phyloP scores from a whole-genome alignment of 495 filamentous ascomycete species.

The Xylaria venustula region DNA sequence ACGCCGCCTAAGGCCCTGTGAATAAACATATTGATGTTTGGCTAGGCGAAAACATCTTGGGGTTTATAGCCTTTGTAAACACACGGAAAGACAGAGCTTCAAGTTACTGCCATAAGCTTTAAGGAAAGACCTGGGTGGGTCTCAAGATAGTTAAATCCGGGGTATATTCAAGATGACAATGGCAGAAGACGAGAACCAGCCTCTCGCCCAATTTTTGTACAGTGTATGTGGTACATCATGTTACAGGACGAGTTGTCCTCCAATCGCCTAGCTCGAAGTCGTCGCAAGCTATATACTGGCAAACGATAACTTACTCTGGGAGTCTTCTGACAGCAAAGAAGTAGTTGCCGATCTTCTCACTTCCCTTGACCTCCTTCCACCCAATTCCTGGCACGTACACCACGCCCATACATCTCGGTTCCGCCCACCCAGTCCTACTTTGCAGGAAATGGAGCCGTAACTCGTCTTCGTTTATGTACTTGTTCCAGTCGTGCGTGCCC shows the following conservation, averaged over 20 bases:
- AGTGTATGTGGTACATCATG: background rate
- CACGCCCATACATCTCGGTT: constrained; percentile 69
- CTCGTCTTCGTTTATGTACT: constrained; percentile 89
- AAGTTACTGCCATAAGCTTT: too few species aligned
- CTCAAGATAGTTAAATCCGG: background rate
- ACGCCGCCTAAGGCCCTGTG: too few species aligned
- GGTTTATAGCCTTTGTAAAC: too few species aligned
- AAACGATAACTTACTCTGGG: background rate
- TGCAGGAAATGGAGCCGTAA: constrained; percentile 57
- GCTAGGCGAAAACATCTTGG: too few species aligned
- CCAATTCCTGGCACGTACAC: constrained; percentile 88
- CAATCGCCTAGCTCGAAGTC: background rate
- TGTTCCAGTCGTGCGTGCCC: constrained; percentile 93
- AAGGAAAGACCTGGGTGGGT: too few species aligned
- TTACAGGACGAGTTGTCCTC: background rate
- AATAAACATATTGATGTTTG: too few species aligned
- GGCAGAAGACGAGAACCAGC: background rate
- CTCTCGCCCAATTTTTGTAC: background rate
- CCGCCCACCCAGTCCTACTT: constrained; percentile 52
- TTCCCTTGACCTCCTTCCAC: constrained; percentile 80
- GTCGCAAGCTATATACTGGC: background rate
- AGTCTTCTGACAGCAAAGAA: constrained; percentile 80
- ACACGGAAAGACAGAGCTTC: too few species aligned
- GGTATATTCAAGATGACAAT: background rate
- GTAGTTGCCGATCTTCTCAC: constrained; percentile 92